phyloP scores from a whole-genome alignment of 768 basidiomycete genomes.

The Pleurotus tuber-regium region DNA sequence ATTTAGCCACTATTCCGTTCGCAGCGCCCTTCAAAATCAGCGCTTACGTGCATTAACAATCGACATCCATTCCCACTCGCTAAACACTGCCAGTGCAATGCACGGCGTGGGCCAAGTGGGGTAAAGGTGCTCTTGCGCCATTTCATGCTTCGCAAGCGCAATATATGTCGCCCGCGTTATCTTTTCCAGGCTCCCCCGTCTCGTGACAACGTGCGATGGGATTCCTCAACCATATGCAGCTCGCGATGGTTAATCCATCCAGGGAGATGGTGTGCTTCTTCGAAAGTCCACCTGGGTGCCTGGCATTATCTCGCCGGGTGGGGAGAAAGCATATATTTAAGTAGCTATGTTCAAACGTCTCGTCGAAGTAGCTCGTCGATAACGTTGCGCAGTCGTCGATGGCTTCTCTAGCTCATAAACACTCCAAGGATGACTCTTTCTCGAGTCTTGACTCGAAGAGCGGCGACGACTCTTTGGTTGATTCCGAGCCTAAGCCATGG shows the following conservation, averaged over 20 bases:
- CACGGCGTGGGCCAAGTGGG: neutral
- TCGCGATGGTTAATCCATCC: neutral
- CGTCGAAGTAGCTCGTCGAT: neutral
- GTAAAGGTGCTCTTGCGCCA: constrained; percentile 17
- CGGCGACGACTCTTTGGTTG: constrained; percentile 29
- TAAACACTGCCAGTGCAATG: neutral
- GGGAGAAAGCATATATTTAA: neutral
- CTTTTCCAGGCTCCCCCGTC: neutral
- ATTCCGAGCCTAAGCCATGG: constrained; percentile 34
- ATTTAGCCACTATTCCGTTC: too few relatives aligned
- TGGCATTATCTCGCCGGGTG: neutral
- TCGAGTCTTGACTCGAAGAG: constrained; percentile 16
- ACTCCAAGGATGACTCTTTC: constrained; percentile 9
- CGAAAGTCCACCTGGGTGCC: constrained; percentile 11
- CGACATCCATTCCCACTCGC: too few relatives aligned
- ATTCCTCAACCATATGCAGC: neutral
- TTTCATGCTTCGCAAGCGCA: constrained; percentile 17
- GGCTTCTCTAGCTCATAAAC: neutral
- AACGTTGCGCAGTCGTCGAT: too few relatives aligned
- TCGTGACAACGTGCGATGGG: constrained; percentile 8
- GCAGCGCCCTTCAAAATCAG: too few relatives aligned
- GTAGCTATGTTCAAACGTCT: neutral
- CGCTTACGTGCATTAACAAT: too few relatives aligned
- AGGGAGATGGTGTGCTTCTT: constrained; percentile 20
- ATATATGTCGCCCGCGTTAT: too few relatives aligned